Evolutionary conservation across 2,329 filamentous ascomycete genomes (phyloP).

Genomic region (Colletotrichum orchidophilum): DNA sequence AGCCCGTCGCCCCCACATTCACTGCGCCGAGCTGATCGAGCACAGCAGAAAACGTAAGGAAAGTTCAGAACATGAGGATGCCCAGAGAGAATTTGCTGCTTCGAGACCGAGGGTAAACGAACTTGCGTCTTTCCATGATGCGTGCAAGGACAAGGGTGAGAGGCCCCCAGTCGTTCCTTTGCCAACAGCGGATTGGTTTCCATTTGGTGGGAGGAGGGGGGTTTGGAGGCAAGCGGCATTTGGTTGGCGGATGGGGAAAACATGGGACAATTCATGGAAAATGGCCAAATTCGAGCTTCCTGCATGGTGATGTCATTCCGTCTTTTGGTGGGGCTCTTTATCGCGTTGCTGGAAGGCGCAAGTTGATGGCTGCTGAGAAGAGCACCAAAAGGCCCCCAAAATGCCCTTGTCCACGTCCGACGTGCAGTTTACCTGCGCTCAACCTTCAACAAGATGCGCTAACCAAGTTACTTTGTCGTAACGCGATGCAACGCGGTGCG

Average conservation of each 20-base stretch:
- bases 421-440: slow-evolving; percentile 4
- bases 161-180: not conserved
- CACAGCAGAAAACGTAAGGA: not conserved
- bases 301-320: slow-evolving; percentile 28
- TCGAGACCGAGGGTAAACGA: not conserved
- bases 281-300: not conserved
- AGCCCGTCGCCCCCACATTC: not conserved
- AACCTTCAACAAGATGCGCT: not conserved
- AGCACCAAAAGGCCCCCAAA: not conserved
- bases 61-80: not conserved
- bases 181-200: too few species aligned
- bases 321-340: slow-evolving; percentile 4
- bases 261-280: not conserved
- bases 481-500: slow-evolving; percentile 2
- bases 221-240: slow-evolving; percentile 15
- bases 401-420: not conserved
- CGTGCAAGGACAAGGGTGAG: not conserved
- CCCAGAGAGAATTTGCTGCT: slow-evolving; percentile 1
- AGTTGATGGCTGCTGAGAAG: not conserved
- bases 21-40: slow-evolving; percentile 2
- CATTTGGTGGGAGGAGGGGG: not conserved
- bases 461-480: not conserved
- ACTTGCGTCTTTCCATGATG: slow-evolving; percentile 16
- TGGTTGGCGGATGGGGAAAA: slow-evolving; percentile 17
- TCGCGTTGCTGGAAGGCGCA: not conserved